These are phyloP conservation scores for Apiosordaria backusii DNA, from an alignment of 495 filamentous ascomycete species.

Conservation along the genomic window DNA sequence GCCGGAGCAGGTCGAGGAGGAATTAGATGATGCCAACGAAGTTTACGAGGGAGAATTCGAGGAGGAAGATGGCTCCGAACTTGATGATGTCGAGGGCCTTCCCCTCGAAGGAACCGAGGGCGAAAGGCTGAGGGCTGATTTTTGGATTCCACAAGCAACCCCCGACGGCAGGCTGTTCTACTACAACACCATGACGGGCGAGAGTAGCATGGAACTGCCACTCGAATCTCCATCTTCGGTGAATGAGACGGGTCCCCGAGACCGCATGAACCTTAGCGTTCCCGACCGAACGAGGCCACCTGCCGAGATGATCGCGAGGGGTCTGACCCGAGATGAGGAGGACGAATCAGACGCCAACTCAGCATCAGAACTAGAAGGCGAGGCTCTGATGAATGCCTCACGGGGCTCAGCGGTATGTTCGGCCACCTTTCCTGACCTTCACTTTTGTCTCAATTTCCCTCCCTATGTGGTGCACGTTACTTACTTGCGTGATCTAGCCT, in stretches of 20 bases:
- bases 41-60: slow-evolving; percentile 41
- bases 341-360: slow-evolving; percentile 73
- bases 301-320: slow-evolving; percentile 85
- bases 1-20: slow-evolving; percentile 67
- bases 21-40: slow-evolving; percentile 51
- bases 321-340: slow-evolving; percentile 78
- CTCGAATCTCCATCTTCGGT: slow-evolving; percentile 80
- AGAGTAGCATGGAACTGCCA: slow-evolving; percentile 88
- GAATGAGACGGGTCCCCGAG: slow-evolving; percentile 78
- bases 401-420: slow-evolving; percentile 39
- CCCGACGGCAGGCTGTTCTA: slow-evolving; percentile 93
- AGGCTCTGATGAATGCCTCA: slow-evolving; percentile 49
- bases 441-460: no score
- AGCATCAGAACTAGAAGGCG: slow-evolving; percentile 78
- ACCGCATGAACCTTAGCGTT: slow-evolving; percentile 81
- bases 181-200: slow-evolving; percentile 93
- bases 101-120: slow-evolving; percentile 66
- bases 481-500: slow-evolving; percentile 34
- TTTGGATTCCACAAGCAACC: slow-evolving; percentile 98
- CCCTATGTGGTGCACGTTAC: slow-evolving; percentile 8
- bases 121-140: slow-evolving; percentile 83
- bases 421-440: slow-evolving; percentile 1
- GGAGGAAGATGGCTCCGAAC: slow-evolving; percentile 31
- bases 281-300: slow-evolving; percentile 89
- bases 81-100: slow-evolving; percentile 53